Base-by-base conservation (phyloP, 2,329 filamentous ascomycete species). In the Cladobotryum protrusum region DNA sequence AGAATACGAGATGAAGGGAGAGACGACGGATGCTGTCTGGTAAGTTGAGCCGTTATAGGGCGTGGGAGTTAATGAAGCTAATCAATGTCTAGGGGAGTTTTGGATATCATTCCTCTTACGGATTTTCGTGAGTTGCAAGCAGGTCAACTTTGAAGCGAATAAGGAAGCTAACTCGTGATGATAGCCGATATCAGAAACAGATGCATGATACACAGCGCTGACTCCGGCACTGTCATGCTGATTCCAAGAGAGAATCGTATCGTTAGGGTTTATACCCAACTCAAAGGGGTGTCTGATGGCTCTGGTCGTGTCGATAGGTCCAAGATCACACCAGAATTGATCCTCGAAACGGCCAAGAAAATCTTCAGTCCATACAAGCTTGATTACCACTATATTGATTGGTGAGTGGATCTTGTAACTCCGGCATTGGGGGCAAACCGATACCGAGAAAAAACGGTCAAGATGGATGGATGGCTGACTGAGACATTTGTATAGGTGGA, bases 331-430 rank as follows among this genome's bases (percentile, higher is more conserved):
- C 80, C 82, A 0, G 76, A 85, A 1, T 64, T 76, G 1, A 84
- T 90, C 48, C 72, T 87, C 42, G 68, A 74, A 40, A 73, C 78
- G 0, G 85, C 85, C 0, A 77, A 82, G 59, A 76, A 71, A 48
- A 89, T 86, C 43, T 68, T 90, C n/a, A 67, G 69, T 0, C 86
- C 86, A 0, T 90, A 88, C 61, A 83, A 72, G 29, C 66, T 90
- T 2, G 73, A 75, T 0, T 86, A 86, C 55, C 66, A 76, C 34
- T 76, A 85, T 52, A 81, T 80, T 50, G 77, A 84, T 56, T 87
- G 82, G 81, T 86, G 76, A 41, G 54, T 20, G 20, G 24, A n/a
- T 18, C 9, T n/a, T 13, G 6, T 39, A 18, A 36, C 42, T 5
- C 24, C 11, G 24, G 24, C 24, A n/a, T 29, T 9, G 24, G 24